phyloP scores from a whole-genome alignment of 108 stramenopile species.

The Pseudonitzschia multistriata region DNA sequence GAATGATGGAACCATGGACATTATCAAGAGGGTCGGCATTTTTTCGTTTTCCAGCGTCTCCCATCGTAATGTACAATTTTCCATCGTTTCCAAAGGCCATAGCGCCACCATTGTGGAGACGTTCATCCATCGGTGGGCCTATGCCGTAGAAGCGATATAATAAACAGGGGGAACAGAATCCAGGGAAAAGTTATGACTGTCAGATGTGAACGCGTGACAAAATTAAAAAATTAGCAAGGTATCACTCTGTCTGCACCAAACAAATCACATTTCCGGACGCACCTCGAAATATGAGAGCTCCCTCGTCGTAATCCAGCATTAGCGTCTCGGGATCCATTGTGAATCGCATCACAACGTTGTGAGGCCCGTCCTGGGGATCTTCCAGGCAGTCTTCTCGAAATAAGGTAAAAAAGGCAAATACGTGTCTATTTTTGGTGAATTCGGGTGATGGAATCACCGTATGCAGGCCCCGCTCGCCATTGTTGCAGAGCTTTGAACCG shows the following conservation, averaged over 20 bases:
- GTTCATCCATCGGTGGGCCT: conserved; percentile 11
- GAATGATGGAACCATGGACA: conserved; percentile 25
- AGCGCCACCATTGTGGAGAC: conserved; percentile 32
- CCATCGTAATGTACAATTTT: conserved; percentile 35
- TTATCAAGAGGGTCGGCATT: conserved; percentile 4
- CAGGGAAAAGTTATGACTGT: neutral
- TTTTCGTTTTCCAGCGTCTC: conserved; percentile 16
- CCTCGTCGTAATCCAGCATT: conserved; percentile 11
- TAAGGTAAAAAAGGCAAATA: conserved; percentile 30
- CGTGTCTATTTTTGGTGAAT: conserved; percentile 18
- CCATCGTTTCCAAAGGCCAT: conserved; percentile 44
- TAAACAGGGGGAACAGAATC: neutral
- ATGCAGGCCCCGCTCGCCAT: conserved; percentile 41
- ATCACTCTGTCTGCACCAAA: neutral
- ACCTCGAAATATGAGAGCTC: conserved; percentile 10
- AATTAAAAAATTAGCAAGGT: neutral
- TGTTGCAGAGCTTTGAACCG: conserved; percentile 18
- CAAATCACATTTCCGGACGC: neutral
- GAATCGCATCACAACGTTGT: conserved; percentile 33
- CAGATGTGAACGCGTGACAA: too few species aligned
- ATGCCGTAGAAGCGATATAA: neutral
- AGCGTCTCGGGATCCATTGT: conserved; percentile 16
- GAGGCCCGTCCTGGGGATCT: conserved; percentile 19
- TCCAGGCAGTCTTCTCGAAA: conserved; percentile 21
- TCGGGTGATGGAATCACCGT: conserved; percentile 24